Percentiles rank a stretch among this genome's conserved stretches.
These are phyloP conservation scores for Amylocarpus encephaloides DNA, from an alignment of 2,329 filamentous ascomycete genomes.

Conservation along the genomic window DNA sequence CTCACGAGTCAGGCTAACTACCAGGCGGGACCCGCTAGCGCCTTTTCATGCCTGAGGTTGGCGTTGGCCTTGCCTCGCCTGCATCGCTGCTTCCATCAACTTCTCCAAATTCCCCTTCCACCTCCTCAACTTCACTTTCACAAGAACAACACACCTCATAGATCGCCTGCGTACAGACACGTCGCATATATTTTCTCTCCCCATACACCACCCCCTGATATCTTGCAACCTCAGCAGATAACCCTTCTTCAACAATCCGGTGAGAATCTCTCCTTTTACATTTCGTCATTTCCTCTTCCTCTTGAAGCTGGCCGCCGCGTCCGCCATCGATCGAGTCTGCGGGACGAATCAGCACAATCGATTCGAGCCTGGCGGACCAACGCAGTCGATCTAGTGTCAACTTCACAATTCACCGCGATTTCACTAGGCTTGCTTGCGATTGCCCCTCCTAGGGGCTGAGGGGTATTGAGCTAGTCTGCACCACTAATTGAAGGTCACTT, in stretches of 20 bases:
- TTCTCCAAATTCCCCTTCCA: slow-evolving; percentile 21
- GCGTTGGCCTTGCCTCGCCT: slow-evolving; percentile 6
- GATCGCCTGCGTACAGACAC: slow-evolving; percentile 9
- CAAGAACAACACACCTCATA: slow-evolving; percentile 9
- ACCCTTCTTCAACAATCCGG: slow-evolving; percentile 18
- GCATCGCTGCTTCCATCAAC: slow-evolving; percentile 21
- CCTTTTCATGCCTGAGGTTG: slow-evolving; percentile 5
- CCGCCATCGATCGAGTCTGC: slow-evolving; percentile 3
- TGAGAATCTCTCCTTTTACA: slow-evolving; percentile 22
- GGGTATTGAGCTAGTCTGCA: slow-evolving; percentile 19
- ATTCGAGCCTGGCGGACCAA: neutral
- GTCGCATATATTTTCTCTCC: slow-evolving; percentile 15
- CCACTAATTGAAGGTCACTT: slow-evolving; percentile 3
- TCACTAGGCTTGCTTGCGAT: slow-evolving; percentile 13
- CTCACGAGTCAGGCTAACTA: too few species aligned
- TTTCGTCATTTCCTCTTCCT: slow-evolving; percentile 25
- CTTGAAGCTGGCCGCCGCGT: slow-evolving; percentile 5
- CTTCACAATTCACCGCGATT: neutral
- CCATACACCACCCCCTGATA: slow-evolving; percentile 5
- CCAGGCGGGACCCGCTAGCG: slow-evolving; percentile 15
- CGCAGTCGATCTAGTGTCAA: neutral
- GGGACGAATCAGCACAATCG: neutral
- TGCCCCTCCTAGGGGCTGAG: slow-evolving; percentile 26
- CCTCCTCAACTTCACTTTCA: slow-evolving; percentile 18
- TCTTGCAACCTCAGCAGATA: slow-evolving; percentile 8